A percentile compares a stretch with the other conserved stretches of the same genome.
Conservation (phyloP, 2,329 filamentous ascomycete species). For the Neonectria faginata region DNA sequence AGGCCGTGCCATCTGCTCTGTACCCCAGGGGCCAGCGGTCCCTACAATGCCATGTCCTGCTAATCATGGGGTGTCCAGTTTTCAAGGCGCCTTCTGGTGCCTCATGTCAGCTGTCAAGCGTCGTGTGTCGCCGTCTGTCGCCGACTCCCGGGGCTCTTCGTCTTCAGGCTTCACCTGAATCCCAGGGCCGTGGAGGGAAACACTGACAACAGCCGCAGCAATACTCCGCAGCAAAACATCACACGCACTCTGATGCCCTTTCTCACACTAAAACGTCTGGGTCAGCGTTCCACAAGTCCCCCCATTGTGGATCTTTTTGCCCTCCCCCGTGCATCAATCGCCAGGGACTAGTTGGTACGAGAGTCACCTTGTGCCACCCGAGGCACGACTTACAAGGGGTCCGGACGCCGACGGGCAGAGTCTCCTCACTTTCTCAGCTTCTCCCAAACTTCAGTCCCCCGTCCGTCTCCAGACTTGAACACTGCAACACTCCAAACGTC, state of each 20-base stretch:
- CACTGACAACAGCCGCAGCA: conserved; percentile 7
- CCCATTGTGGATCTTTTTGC: conserved; percentile 14
- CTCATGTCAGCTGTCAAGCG: not conserved
- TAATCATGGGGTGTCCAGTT: not conserved
- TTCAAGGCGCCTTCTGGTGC: not conserved
- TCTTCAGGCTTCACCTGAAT: conserved; percentile 26
- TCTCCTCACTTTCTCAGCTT: conserved; percentile 17
- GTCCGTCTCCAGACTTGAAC: too few relatives aligned
- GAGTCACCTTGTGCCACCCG: conserved; percentile 20
- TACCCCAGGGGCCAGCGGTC: conserved; percentile 3
- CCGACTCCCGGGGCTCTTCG: not conserved
- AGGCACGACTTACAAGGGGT: conserved; percentile 10
- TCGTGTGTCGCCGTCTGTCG: not conserved
- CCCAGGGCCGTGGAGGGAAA: conserved; percentile 7
- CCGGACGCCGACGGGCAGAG: not conserved
- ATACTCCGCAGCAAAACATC: not conserved
- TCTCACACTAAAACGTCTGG: conserved; percentile 5
- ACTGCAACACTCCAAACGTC: conserved; percentile 33
- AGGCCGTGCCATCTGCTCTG: conserved; percentile 7
- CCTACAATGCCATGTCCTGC: not conserved
- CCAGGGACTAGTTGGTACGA: conserved; percentile 17
- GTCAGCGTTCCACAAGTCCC: conserved; percentile 30
- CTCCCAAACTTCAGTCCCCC: conserved; percentile 8
- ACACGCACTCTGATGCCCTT: conserved; percentile 12
- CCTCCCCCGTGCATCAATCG: conserved; percentile 16